phyloP scores from a whole-genome alignment of 2,329 filamentous ascomycete genomes.

The Neospermospora avenae region DNA sequence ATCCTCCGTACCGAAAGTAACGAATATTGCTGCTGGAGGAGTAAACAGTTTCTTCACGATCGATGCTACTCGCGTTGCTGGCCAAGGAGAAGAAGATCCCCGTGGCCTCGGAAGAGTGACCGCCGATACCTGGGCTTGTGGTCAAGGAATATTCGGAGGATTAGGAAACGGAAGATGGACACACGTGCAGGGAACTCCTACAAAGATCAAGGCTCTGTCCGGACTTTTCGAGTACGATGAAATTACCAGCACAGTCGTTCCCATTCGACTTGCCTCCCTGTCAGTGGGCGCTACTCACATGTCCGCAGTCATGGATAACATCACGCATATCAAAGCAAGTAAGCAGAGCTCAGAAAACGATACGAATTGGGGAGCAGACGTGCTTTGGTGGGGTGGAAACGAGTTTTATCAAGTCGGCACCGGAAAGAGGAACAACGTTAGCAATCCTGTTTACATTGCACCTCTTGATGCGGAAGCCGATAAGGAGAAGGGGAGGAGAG shows the following conservation, averaged over 20 bases:
- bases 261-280: slow-evolving; percentile 73
- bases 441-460: slow-evolving; percentile 72
- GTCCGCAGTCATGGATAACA: slow-evolving; percentile 79
- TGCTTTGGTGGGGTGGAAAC: slow-evolving; percentile 92
- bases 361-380: slow-evolving; percentile 84
- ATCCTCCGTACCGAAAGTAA: slow-evolving; percentile 63
- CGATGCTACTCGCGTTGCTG: slow-evolving; percentile 64
- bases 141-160: slow-evolving; percentile 77
- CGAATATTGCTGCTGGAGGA: slow-evolving; percentile 79
- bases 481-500: slow-evolving; percentile 57
- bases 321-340: slow-evolving; percentile 56
- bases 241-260: slow-evolving; percentile 58
- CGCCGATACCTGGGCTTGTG: slow-evolving; percentile 82
- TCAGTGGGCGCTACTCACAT: slow-evolving; percentile 78
- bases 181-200: slow-evolving; percentile 73
- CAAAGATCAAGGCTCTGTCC: slow-evolving; percentile 79
- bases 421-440: slow-evolving; percentile 79
- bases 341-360: slow-evolving; percentile 55
- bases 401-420: slow-evolving; percentile 92
- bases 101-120: slow-evolving; percentile 52
- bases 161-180: slow-evolving; percentile 88
- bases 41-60: slow-evolving; percentile 84
- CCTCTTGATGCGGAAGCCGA: slow-evolving; percentile 67
- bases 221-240: slow-evolving; percentile 89
- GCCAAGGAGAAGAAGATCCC: slow-evolving; percentile 41